These are phyloP conservation scores for Hypoxylon perforatum DNA, from an alignment of 495 filamentous ascomycete species.

Conservation along the genomic window DNA sequence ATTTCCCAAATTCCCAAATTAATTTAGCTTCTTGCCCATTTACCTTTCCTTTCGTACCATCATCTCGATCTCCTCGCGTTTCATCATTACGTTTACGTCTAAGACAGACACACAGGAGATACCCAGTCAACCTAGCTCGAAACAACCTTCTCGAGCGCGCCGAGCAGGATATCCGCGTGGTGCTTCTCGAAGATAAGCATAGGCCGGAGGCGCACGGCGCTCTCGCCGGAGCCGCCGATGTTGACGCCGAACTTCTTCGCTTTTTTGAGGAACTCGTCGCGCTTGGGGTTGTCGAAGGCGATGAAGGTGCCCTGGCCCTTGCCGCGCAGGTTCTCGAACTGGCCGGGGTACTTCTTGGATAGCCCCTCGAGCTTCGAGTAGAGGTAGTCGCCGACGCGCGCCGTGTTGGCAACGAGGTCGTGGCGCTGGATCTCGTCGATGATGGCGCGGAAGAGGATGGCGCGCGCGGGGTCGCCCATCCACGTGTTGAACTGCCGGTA, in stretches of 20 bases:
- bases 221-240: conserved; percentile 87
- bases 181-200: conserved; percentile 97
- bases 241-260: conserved; percentile 89
- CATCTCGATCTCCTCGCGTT: too few species aligned
- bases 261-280: conserved; percentile 85
- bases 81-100: too few species aligned
- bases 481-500: conserved; percentile 99
- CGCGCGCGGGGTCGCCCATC: conserved; percentile 97
- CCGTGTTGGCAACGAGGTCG: conserved; percentile 83
- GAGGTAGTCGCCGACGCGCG: conserved; percentile 84
- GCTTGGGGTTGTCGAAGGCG: conserved; percentile 88
- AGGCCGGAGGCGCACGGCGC: conserved; percentile 85
- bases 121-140: conserved; percentile 24
- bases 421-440: conserved; percentile 86
- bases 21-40: not conserved
- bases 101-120: too few species aligned
- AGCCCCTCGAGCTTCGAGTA: conserved; percentile 76
- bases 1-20: not conserved
- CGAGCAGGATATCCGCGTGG: conserved; percentile 74
- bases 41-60: not conserved
- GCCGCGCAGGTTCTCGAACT: conserved; percentile 90
- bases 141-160: conserved; percentile 77
- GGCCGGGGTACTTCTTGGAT: conserved; percentile 77
- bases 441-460: conserved; percentile 92
- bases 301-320: conserved; percentile 97